Base-by-base conservation (phyloP, 1,284 basidiomycete genomes). In the Leccinum fallax region DNA sequence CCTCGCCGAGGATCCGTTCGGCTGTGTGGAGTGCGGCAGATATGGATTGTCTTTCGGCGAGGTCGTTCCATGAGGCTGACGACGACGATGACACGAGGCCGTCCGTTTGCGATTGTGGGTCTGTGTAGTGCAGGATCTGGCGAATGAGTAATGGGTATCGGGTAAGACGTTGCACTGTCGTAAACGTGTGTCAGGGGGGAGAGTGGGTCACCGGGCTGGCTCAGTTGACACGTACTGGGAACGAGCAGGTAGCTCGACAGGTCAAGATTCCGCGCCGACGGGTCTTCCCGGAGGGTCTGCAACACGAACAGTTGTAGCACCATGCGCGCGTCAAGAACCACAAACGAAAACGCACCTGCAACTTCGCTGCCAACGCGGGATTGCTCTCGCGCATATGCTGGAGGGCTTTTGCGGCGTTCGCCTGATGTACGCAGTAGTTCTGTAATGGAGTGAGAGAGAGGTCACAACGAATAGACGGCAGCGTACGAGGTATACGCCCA, bases 81-180 rank as follows among this genome's bases (percentile, higher is more conserved):
- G 54, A 51, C 4, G 61, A 58, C n/a, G 58, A 30, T 5, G 43
- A 51, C 19, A 13, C 34, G 19, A 40, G 32, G 10, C 16, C 30
- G 8, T 21, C 21, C 10, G 53, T 16, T 21, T 61, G 15, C 10
- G 46, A 16, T 26, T 3, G 34, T 13, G 56, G 60, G 38, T 89
- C 85, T 1, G 94, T 95, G 71, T 95, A 93, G 38, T 89, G 83
- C 15, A 94, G 76, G 64, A 98, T 93, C 77, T 95, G 93, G 60
- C 87, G 87, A 65, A 97, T 87, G 34, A 98, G 81, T 0, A 98
- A 81, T 0, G 95, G 95, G 73, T 97, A 98, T 62, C 94, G 83
- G 1, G 95, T 97, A 58, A 97, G 87, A 13, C 95, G 88, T 86
- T 98, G 96, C 95, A 98, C 93, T 95, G 11, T 48, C 46, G 61